Evolutionary conservation across 2,329 filamentous ascomycete species (phyloP), one percentile per base, ranked within the genome.

Genomic region (Aspergillus neoniger): DNA sequence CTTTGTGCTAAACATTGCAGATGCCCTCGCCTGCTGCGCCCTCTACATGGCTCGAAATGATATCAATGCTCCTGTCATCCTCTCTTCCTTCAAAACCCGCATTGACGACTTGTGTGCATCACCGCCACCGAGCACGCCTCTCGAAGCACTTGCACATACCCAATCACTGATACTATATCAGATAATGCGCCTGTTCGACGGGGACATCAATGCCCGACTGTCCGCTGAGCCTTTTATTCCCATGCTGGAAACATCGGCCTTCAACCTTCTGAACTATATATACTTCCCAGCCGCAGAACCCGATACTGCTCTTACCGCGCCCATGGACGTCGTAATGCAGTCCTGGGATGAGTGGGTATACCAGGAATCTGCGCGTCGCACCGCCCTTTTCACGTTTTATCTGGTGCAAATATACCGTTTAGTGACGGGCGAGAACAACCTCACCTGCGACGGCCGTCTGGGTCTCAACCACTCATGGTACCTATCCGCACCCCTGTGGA

Each of bases 331-430:
- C 0, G 77, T 78, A 1, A 76, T 74, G 17, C 64, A 74, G 0
- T 82, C 82, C 48, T 87, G 84, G 84, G 69, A 72, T 7, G 73
- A 76, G 1, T 87, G 82, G 81, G 71, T 84, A 2, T 74, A 85
- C 19, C 77, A 83, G 10, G 84, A 87, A 67, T 85, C 83, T 0
- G 74, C 80, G 1, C 78, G 83, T 2, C 80, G 84, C 15, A 86
- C 84, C 0, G 73, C 82, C 0, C 70, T 86, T 1, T 73, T 82
- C 12, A 69, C 79, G 0, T 81, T 81, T 62, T 83, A 82, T 47
- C 76, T 85, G 28, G 60, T 66, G 2, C 66, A 66, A 50, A 66
- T 72, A 49, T 66, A 69, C 28, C 64, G 67, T 30, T 43, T 72
- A 0, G 41, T 72, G n/a, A 69, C 65, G 6, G 66, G 64, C 0